phyloP scores from a whole-genome alignment of 768 basidiomycete species.

The Boletus pseudo-olivaceus region DNA sequence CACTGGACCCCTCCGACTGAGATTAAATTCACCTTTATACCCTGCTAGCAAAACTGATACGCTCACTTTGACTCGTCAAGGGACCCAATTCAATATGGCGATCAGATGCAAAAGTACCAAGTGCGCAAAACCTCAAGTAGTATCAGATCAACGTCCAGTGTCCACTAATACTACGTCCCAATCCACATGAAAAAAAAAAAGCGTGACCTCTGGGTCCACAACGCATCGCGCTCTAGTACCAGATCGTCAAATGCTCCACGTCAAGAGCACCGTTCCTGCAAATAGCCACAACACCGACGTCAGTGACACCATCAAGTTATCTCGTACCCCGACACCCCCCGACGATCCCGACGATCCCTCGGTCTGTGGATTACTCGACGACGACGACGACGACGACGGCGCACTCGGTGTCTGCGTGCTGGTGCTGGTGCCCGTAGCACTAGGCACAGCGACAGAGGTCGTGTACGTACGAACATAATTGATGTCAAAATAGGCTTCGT shows the following conservation, averaged over 20 bases:
- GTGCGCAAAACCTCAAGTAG: too few relatives aligned
- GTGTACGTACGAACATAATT: slow-evolving; percentile 61
- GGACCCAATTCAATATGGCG: too few relatives aligned
- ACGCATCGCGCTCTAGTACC: background rate
- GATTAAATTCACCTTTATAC: too few relatives aligned
- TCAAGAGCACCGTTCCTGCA: background rate
- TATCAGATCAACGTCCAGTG: too few relatives aligned
- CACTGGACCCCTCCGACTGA: too few relatives aligned
- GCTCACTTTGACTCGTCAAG: too few relatives aligned
- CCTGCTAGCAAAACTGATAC: too few relatives aligned
- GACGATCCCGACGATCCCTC: background rate
- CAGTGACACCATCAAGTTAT: background rate
- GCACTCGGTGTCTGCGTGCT: background rate
- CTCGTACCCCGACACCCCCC: background rate
- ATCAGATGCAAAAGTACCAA: too few relatives aligned
- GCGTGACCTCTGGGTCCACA: background rate
- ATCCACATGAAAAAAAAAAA: background rate
- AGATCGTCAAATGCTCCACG: slow-evolving; percentile 7
- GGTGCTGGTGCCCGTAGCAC: slow-evolving; percentile 1
- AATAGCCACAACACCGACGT: background rate
- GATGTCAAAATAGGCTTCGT: slow-evolving; percentile 65
- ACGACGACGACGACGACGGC: background rate
- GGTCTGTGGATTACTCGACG: background rate
- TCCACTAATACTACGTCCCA: too few relatives aligned
- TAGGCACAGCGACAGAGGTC: slow-evolving; percentile 14